Conservation (phyloP, 805 yeast genomes). For the Priceomyces medius region DNA sequence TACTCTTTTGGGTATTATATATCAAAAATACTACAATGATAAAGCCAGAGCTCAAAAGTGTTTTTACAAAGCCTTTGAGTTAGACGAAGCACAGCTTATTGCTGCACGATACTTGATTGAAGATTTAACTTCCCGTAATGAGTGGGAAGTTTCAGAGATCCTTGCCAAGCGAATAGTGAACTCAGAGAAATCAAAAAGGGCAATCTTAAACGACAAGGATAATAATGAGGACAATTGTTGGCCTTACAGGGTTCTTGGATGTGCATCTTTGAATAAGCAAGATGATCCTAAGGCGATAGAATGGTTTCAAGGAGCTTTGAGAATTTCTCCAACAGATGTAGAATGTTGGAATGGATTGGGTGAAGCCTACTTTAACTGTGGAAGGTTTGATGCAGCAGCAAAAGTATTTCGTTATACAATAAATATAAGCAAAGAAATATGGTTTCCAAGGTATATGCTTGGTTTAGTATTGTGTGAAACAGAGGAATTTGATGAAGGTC, state of each 20-base stretch:
- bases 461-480: slow-evolving; percentile 64
- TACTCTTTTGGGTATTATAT: slow-evolving; percentile 77
- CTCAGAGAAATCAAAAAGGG: slow-evolving; percentile 58
- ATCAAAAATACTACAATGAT: slow-evolving; percentile 58
- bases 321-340: slow-evolving; percentile 63
- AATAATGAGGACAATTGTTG: slow-evolving; percentile 52
- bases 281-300: slow-evolving; percentile 80
- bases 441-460: slow-evolving; percentile 65
- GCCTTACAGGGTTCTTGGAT: slow-evolving; percentile 89
- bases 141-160: slow-evolving; percentile 84
- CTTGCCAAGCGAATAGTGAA: slow-evolving; percentile 65
- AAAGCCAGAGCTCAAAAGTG: slow-evolving; percentile 74
- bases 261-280: slow-evolving; percentile 67
- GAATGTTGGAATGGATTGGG: slow-evolving; percentile 96
- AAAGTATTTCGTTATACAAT: slow-evolving; percentile 75
- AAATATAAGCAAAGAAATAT: slow-evolving; percentile 49
- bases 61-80: slow-evolving; percentile 84
- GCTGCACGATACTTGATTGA: slow-evolving; percentile 75
- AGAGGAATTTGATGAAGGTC: slow-evolving; percentile 65
- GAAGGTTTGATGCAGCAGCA: slow-evolving; percentile 80
- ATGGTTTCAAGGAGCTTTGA: slow-evolving; percentile 81
- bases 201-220: slow-evolving; percentile 31
- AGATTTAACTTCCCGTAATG: slow-evolving; percentile 62
- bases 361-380: slow-evolving; percentile 86
- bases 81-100: slow-evolving; percentile 69